Base-by-base conservation (phyloP, 176 grass and related monocot species). In the Aegilops sharonensis region DNA sequence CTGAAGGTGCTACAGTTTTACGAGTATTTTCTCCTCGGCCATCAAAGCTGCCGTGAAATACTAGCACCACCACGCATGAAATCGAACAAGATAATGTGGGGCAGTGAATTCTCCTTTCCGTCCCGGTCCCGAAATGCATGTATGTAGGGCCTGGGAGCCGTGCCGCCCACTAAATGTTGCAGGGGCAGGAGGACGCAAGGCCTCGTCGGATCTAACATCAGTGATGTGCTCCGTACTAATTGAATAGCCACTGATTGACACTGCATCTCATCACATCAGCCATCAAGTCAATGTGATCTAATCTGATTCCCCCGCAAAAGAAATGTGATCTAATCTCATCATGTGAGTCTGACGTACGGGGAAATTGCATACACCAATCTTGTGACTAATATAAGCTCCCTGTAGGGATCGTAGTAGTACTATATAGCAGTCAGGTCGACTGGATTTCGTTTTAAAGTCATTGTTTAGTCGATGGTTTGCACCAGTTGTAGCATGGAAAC, bases 141-240 rank as follows among this genome's bases (percentile, higher is more conserved):
- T 47, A 50, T 43, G 78, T 39, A 52, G 87, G 74, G n/a, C 77
- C 45, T 45, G 61, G 11, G 18, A 81, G 43, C 34, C 78, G 32
- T 39, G 78, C 64, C 20, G 12, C 65, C 15, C 47, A 73, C 40
- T 74, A 47, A 74, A 57, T 79, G 56, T 1, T 56, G 81, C 40
- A 56, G n/a, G 40, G 57, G 71, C 25, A 75, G 32, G 82, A 54
- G 35, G 68, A 36, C 3, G 61, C 77, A 81, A 24, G 45, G 54
- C 18, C 54, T 21, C 43, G 4, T 85, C 83, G 42, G 61, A 77
- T 85, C 13, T 70, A 50, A 50, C 47, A 36, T 78, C n/a, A 63
- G 70, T 27, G 61, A 81, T 43, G 61, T 35, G 2, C 50, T 47
- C 43, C 43, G 43, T 54, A 54, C 54, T 57, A 68, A 27, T 81